Evolutionary conservation across 2,329 filamentous ascomycete species (phyloP).

Genomic region (Trichoderma koningiopsis): DNA sequence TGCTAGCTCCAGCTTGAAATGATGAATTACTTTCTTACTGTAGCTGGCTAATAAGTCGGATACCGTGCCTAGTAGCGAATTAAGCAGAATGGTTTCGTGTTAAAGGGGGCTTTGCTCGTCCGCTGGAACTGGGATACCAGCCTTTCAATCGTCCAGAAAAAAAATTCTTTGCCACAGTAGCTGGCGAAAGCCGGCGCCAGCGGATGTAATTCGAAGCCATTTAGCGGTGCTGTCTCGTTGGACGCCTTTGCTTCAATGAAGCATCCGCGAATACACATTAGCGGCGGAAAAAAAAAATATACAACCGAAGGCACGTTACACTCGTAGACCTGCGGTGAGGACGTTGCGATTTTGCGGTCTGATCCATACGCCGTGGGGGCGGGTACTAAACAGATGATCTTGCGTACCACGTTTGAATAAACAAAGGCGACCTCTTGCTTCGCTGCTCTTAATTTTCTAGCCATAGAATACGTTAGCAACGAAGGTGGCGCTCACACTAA

Average conservation of each 20-base stretch:
- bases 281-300: neutral
- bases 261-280: neutral
- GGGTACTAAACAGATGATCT: neutral
- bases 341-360: neutral
- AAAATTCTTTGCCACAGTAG: neutral
- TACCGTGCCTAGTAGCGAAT: neutral
- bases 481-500: neutral
- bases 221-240: neutral
- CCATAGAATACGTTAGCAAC: neutral
- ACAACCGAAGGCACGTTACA: constrained; percentile 17
- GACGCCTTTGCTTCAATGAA: neutral
- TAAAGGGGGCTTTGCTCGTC: constrained; percentile 1
- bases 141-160: neutral
- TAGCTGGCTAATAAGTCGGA: neutral
- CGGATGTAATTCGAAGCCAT: neutral
- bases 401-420: neutral
- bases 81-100: neutral
- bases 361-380: neutral
- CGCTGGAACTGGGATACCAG: neutral
- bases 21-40: neutral
- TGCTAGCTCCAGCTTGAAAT: neutral
- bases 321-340: constrained; percentile 1
- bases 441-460: neutral
- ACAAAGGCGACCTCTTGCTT: neutral
- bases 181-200: neutral